Conservation (phyloP, 2,329 filamentous ascomycete species). For the Didymella exigua region DNA sequence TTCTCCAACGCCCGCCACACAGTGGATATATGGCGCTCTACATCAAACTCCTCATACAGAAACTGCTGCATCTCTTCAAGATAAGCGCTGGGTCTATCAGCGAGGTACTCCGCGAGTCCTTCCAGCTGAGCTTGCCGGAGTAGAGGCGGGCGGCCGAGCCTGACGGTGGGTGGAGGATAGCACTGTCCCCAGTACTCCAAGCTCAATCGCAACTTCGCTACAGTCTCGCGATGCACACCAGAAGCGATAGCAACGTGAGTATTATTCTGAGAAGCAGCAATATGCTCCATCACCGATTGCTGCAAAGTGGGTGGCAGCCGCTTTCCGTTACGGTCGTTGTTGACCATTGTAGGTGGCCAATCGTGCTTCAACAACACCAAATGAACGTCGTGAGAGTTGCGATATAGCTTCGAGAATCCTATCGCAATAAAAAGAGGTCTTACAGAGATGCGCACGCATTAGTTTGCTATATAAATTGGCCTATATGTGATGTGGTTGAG, state of each 20-base stretch:
- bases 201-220: constrained; percentile 10
- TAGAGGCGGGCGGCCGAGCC: background rate
- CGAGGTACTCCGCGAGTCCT: background rate
- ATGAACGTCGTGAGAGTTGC: no score
- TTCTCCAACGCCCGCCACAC: background rate
- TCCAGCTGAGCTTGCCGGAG: background rate
- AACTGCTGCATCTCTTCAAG: background rate
- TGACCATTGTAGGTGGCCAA: no score
- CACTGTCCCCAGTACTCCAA: background rate
- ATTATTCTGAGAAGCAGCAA: background rate
- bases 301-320: background rate
- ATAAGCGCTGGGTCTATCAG: background rate
- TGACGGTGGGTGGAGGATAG: background rate
- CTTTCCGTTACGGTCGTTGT: background rate
- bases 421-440: no score
- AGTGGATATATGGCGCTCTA: background rate
- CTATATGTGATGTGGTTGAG: no score
- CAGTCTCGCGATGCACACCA: background rate
- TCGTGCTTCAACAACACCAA: background rate
- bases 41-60: background rate
- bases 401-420: no score
- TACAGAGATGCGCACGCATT: no score
- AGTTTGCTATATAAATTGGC: no score
- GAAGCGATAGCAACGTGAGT: background rate
- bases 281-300: background rate